Evolutionary conservation across 805 yeast genomes (phyloP).

Genomic region (Candida morakotiae): DNA sequence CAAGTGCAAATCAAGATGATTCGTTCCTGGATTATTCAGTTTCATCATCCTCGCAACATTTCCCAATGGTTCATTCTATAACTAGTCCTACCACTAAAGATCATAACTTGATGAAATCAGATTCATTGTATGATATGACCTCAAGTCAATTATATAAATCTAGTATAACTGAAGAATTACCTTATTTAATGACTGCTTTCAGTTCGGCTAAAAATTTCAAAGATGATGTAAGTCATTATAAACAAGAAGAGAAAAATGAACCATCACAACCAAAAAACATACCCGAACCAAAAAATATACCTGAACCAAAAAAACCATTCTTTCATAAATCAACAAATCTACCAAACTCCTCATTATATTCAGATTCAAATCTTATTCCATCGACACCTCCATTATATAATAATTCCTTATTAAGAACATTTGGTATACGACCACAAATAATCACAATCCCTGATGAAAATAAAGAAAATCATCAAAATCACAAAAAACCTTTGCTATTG

Average conservation of each 20-base stretch:
- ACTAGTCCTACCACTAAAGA: slow-evolving; percentile 16
- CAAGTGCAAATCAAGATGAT: slow-evolving; percentile 10
- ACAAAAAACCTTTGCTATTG: neutral
- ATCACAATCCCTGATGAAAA: slow-evolving; percentile 20
- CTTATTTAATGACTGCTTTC: slow-evolving; percentile 63
- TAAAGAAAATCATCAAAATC: slow-evolving; percentile 3
- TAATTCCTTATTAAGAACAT: slow-evolving; percentile 30
- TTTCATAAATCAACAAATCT: slow-evolving; percentile 22
- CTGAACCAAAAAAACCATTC: slow-evolving; percentile 11
- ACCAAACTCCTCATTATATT: slow-evolving; percentile 30
- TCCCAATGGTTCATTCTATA: slow-evolving; percentile 39
- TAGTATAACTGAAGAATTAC: slow-evolving; percentile 60
- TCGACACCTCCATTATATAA: slow-evolving; percentile 30
- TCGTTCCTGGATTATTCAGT: slow-evolving; percentile 22
- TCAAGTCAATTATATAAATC: slow-evolving; percentile 29
- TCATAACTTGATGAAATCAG: neutral
- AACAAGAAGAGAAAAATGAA: slow-evolving; percentile 15
- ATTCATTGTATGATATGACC: slow-evolving; percentile 2
- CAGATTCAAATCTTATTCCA: slow-evolving; percentile 27
- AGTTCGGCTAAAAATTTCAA: slow-evolving; percentile 57
- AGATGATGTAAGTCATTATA: slow-evolving; percentile 38
- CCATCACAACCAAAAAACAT: slow-evolving; percentile 1
- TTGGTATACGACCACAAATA: slow-evolving; percentile 41
- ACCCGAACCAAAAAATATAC: neutral
- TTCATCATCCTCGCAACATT: slow-evolving; percentile 18